Conservation (phyloP, 352 stramenopile species). For the Peronospora belbahrii region DNA sequence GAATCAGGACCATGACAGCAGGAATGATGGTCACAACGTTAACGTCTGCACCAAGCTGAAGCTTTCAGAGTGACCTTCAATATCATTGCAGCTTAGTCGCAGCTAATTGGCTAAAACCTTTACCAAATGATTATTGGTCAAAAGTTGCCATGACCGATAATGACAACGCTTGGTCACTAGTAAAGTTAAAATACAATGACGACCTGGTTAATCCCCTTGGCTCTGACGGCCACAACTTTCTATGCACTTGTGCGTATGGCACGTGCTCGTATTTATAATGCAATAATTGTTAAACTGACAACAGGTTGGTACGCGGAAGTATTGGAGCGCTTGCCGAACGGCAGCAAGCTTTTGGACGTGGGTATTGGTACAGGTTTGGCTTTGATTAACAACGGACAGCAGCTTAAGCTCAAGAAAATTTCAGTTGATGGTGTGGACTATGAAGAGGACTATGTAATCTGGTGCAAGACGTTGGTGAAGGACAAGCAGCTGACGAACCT, state of each 20-base stretch:
- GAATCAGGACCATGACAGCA: slow-evolving; percentile 10
- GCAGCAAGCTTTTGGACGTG: slow-evolving; percentile 78
- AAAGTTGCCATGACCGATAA: neutral
- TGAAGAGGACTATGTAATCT: slow-evolving; percentile 76
- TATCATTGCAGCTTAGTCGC: neutral
- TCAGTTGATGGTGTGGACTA: slow-evolving; percentile 87
- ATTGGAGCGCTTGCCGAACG: slow-evolving; percentile 42
- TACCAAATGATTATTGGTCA: neutral
- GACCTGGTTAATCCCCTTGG: slow-evolving; percentile 7
- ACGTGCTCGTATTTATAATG: slow-evolving; percentile 82
- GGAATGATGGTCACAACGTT: slow-evolving; percentile 5
- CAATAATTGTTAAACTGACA: slow-evolving; percentile 82
- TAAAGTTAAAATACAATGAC: neutral
- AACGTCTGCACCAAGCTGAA: neutral
- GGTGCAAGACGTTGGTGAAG: slow-evolving; percentile 49
- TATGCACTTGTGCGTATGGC: slow-evolving; percentile 47
- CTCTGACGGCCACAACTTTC: slow-evolving; percentile 20
- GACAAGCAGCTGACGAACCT: slow-evolving; percentile 29
- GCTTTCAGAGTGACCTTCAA: slow-evolving; percentile 18
- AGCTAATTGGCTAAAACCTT: neutral
- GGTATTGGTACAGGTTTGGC: slow-evolving; percentile 83
- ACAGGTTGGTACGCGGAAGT: slow-evolving; percentile 86
- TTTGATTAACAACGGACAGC: slow-evolving; percentile 50
- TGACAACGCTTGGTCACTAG: slow-evolving; percentile 1
- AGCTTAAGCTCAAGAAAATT: slow-evolving; percentile 66